Conservation (phyloP, 345 rosid species). For the Eucalyptus shirleyi region DNA sequence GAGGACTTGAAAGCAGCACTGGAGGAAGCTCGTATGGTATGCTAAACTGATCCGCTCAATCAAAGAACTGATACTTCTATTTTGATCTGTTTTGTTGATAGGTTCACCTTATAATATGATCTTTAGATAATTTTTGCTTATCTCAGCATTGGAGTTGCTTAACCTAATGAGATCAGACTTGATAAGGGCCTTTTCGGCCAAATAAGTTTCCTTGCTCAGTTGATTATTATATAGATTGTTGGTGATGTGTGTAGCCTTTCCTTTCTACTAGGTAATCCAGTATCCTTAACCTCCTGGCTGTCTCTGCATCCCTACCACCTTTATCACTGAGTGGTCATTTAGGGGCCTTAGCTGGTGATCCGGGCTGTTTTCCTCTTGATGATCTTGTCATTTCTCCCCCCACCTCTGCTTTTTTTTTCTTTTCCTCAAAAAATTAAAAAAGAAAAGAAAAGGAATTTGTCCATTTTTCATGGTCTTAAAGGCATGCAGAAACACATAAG, state of each 20-base stretch:
- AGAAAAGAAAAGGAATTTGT: too few species aligned
- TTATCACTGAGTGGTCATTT: too few species aligned
- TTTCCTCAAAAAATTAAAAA: too few species aligned
- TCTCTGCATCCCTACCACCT: not conserved
- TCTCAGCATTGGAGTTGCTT: not conserved
- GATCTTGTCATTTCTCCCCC: too few species aligned
- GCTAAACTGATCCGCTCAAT: not conserved
- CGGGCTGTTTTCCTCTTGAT: too few species aligned
- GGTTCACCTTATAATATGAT: not conserved
- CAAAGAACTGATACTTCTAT: not conserved
- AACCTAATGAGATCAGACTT: not conserved
- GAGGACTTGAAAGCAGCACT: conserved; percentile 94
- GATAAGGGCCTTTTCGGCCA: not conserved
- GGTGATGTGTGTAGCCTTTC: not conserved
- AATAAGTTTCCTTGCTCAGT: not conserved
- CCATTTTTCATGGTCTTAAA: too few species aligned
- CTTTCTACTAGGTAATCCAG: not conserved
- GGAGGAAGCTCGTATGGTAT: conserved; percentile 90
- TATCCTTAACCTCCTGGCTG: not conserved
- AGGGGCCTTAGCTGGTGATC: too few species aligned
- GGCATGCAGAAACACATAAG: too few species aligned
- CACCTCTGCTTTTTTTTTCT: too few species aligned
- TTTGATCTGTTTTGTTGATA: not conserved
- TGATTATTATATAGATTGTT: not conserved
- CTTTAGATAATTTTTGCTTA: not conserved